Base-by-base conservation (phyloP, 345 rosid genomes). In the Populus deltoides region DNA sequence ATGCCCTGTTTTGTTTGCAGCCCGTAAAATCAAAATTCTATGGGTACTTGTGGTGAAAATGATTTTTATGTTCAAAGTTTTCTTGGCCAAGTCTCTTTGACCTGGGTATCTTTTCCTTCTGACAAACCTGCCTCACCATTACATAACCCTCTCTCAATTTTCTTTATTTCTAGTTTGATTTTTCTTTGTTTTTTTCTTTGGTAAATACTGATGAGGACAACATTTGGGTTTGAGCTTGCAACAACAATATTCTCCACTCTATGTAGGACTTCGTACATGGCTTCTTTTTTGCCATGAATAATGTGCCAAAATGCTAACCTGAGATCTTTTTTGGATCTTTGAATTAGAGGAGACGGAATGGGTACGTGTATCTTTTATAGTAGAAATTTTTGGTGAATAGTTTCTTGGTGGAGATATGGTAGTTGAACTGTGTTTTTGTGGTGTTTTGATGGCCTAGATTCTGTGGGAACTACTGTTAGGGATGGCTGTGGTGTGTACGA, bases 231-330 rank as follows among this genome's bases (percentile, higher is more conserved):
- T 75, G 79, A 75, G 68, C 57, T 5, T 51, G n/a, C 71, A 57
- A 41, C 83, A 66, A 71, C 79, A 57, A 61, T 51, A n/a, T 33
- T 63, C 33, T 80, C 79, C 83, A 73, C 73, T 33, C 62, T 33
- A 43, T 65, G 78, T 45, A 7, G 66, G 33, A 25, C 55, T 49
- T 49, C 55, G 31, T 63, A 61, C 53, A 36, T 24, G 71, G 79
- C 71, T 61, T 76, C 63, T 69, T 76, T 10, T 29, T 41, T 36
- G 73, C 79, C 1, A 27, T 75, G 83, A 80, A 73, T 72, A 76
- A 51, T 80, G 79, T 66, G 80, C 83, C 80, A 80, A 76, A 36
- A 76, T 80, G 79, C 77, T 80, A 76, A 80, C 70, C 77, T 75
- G 77, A 80, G 83, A 73, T 72, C 1, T 43, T 7, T 22, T 9